These are phyloP conservation scores for Nothophaeocryptopus gaeumannii DNA, from an alignment of 2,329 filamentous ascomycete genomes.

Conservation along the genomic window DNA sequence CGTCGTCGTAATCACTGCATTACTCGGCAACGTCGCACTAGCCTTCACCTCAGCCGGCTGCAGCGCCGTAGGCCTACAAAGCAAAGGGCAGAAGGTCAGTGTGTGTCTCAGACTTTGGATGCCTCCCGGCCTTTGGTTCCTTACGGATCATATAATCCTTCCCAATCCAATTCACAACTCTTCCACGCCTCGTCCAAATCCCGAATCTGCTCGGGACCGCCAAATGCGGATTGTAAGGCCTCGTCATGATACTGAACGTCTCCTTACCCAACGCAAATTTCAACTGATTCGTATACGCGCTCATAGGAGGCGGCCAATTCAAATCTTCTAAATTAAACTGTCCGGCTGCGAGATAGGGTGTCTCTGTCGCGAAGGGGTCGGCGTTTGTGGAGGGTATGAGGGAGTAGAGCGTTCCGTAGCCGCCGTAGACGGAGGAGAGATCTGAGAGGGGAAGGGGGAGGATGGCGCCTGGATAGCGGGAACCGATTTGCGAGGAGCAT, in stretches of 20 bases:
- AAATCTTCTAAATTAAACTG: constrained; percentile 8
- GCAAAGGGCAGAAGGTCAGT: too few species aligned
- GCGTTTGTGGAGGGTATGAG: neutral
- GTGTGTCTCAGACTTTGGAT: too few species aligned
- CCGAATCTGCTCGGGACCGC: constrained; percentile 11
- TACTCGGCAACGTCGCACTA: constrained; percentile 3
- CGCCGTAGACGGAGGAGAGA: constrained; percentile 5
- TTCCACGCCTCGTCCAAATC: constrained; percentile 15
- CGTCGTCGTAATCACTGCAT: neutral
- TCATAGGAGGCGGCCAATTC: constrained; percentile 3
- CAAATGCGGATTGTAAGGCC: constrained; percentile 3
- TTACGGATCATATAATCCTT: constrained; percentile 16
- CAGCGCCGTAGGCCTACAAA: constrained; percentile 6
- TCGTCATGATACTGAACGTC: too few species aligned
- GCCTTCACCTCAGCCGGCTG: constrained; percentile 2
- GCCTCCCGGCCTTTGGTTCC: too few species aligned
- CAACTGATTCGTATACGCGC: constrained; percentile 4
- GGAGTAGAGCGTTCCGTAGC: constrained; percentile 4
- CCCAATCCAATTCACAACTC: constrained; percentile 13
- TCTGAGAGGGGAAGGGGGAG: too few species aligned
- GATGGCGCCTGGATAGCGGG: constrained; percentile 20
- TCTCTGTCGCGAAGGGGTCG: constrained; percentile 18
- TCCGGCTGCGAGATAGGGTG: neutral
- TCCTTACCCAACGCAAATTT: too few species aligned
- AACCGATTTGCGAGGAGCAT: constrained; percentile 18